Evolutionary conservation across 2,329 filamentous ascomycete species (phyloP).

Genomic region (Verticillium longisporum): DNA sequence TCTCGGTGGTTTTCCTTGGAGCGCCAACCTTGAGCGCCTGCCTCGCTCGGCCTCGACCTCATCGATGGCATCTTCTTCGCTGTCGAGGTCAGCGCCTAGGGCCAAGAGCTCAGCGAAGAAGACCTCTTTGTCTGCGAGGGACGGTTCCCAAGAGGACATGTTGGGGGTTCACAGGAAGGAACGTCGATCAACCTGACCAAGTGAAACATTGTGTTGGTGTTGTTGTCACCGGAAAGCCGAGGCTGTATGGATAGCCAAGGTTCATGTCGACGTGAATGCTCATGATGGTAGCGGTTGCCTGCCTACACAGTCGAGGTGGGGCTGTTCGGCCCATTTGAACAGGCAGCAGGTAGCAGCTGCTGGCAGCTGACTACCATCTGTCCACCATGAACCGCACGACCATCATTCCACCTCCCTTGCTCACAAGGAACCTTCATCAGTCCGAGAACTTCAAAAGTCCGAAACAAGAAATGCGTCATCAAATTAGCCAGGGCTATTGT

Average conservation of each 20-base stretch:
- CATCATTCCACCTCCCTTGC: not conserved
- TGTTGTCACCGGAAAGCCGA: no score
- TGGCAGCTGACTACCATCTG: not conserved
- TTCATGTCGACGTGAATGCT: no score
- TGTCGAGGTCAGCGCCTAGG: conserved; percentile 13
- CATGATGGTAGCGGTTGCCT: no score
- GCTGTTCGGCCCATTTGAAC: no score
- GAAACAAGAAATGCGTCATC: not conserved
- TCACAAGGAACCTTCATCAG: no score
- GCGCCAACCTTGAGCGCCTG: not conserved
- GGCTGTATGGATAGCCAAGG: not conserved
- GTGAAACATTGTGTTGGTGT: no score
- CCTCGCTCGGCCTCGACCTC: conserved; percentile 17
- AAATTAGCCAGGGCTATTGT: not conserved
- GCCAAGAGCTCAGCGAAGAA: conserved; percentile 37
- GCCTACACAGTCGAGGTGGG: no score
- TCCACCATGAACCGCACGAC: not conserved
- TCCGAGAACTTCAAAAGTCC: no score
- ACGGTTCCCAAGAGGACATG: conserved; percentile 14
- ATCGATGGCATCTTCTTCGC: conserved; percentile 22
- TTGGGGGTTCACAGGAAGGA: no score
- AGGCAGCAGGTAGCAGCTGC: no score
- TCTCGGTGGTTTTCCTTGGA: not conserved
- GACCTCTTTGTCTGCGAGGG: conserved; percentile 33
- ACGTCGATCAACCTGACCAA: no score